Evolutionary conservation across 306 rosid species (phyloP).

Genomic region (Trifolium dubium): DNA sequence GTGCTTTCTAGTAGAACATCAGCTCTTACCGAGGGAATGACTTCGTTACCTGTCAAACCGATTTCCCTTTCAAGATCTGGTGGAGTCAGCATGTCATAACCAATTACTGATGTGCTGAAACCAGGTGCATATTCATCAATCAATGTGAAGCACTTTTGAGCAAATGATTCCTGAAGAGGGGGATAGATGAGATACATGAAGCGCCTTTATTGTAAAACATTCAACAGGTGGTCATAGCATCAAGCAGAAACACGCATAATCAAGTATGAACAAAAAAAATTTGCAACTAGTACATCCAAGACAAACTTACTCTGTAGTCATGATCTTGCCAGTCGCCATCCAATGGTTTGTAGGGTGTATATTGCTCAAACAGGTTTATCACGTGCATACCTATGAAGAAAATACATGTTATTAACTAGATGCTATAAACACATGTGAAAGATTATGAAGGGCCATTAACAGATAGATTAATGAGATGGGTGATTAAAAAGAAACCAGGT

Average conservation of each 20-base stretch:
- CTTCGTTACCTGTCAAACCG: constrained; percentile 77
- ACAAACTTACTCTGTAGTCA: constrained; percentile 68
- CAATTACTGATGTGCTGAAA: constrained; percentile 78
- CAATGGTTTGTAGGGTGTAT: constrained; percentile 80
- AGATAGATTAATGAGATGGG: constrained; percentile 8
- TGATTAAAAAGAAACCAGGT: constrained; percentile 14
- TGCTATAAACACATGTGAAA: constrained; percentile 23
- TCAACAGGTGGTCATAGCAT: constrained; percentile 15
- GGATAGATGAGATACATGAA: constrained; percentile 24
- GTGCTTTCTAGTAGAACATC: neutral
- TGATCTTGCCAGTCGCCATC: constrained; percentile 88
- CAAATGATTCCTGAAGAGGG: constrained; percentile 68
- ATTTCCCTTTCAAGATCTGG: constrained; percentile 96
- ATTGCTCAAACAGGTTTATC: constrained; percentile 84
- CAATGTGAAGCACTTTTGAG: constrained; percentile 70
- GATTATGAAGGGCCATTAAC: constrained; percentile 28
- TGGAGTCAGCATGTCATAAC: constrained; percentile 91
- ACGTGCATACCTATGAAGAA: constrained; percentile 80
- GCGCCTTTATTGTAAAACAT: constrained; percentile 16
- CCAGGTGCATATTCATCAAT: constrained; percentile 95
- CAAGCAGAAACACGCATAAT: neutral
- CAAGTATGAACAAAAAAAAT: constrained; percentile 29
- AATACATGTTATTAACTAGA: constrained; percentile 26
- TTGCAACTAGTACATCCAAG: constrained; percentile 31
- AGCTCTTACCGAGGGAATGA: constrained; percentile 3